Evolutionary conservation across 1,139 yeast species (phyloP), one percentile per base, ranked within the genome.

Genomic region (Yamadazyma oceani): DNA sequence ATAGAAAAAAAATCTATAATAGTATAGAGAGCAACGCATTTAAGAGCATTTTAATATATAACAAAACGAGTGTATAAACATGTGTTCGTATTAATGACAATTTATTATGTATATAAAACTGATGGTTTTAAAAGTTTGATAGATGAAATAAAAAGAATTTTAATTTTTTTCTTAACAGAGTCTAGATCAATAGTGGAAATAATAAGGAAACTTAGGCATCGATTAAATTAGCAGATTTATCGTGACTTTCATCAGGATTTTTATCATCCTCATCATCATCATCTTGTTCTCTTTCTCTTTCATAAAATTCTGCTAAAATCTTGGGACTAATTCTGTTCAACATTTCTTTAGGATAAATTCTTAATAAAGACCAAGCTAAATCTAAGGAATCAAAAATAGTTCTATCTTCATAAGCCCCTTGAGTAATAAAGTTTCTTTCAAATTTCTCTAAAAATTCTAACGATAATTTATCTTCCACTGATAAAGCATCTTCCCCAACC

Each of bases 401-500:
- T 78, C 98, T 85, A 68, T 89, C 79, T 69, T 92, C 98, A 62
- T 92, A 92, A 38, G 96, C 89, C 62, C 97, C 97, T 73, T 92
- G 99, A 38, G 89, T 62, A 55, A 92, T 88, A 60, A 94, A 94
- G 39, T 92, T 85, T 76, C 86, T 88, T 69, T 92, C 99, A 57
- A 92, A 92, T 73, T 92, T 92, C 63, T 94, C 98, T 71, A 92
- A 81, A 64, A 92, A 92, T 72, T 92, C 99, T 58, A 92, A 78
- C 2, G 98, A 92, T 51, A 92, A 78, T 70, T 92, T 94, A 70
- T 92, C 99, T 69, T 92, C 99, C 50, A 88, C 87, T 26, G 97
- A 89, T 58, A 92, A 77, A 28, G 99, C 98, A 69, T 92, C 99
- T 69, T 92, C 99, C 80, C 99, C 99, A 54, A 92, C 99, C 51